Evolutionary conservation across 345 rosid genomes (phyloP), one percentile per base, ranked within the genome.

Genomic region (Salix arbutifolia): DNA sequence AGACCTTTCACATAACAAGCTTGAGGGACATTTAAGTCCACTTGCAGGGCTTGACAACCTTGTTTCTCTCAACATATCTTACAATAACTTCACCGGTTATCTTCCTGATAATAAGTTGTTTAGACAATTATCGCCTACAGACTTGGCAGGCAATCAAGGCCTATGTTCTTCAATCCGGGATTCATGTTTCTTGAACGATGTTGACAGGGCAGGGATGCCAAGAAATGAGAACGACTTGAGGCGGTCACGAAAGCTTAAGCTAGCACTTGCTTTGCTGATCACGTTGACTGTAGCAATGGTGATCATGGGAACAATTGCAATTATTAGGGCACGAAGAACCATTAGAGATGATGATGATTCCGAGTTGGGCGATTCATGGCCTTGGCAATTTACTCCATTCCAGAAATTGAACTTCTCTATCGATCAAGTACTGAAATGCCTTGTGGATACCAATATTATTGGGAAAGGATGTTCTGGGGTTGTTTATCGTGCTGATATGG

Each of bases 341-440:
- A 66, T 85, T 18, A 81, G 82, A 72, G 87, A 86, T 40, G 88
- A 83, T 8, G 90, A 90, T 33, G 94, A 89, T 67, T 93, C 97
- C 2, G 98, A 91, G 84, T 77, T 91, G 67, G 97, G 96, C n/a
- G 92, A 90, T 70, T 88, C 98, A 8, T 91, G 89, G 87, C 92
- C 92, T 23, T 96, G 99, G 99, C 94, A 93, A 68, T 91, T 93
- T 85, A 91, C 94, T 77, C 98, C 97, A 64, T 96, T 96, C 86
- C 99, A 93, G 87, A 96, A 93, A 90, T 83, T 96, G 64, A 92
- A 86, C 76, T 93, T 96, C 88, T 87, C 97, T 0, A 89, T 92
- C 18, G 99, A 96, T 74, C 94, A 92, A 78, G 79, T 96, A 52
- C 82, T 96, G 65, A 88, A 86, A 83, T 91, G 94, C 79, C 86